Percentiles rank a stretch among this genome's conserved stretches.
Evolutionary conservation across 345 rosid species (phyloP).

Genomic region (Citrus maxima): DNA sequence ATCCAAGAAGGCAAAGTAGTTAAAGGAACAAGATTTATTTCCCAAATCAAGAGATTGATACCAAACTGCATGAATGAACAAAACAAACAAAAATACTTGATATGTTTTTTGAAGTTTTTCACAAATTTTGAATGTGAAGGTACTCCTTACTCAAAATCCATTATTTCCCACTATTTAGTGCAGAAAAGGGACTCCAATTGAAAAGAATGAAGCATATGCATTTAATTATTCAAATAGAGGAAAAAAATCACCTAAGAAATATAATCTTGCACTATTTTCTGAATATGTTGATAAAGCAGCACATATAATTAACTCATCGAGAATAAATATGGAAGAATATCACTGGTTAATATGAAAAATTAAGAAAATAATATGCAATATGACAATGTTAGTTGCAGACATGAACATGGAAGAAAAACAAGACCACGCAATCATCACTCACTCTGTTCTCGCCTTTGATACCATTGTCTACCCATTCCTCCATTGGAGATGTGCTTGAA

Average conservation of each 20-base stretch:
- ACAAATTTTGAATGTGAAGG: background rate
- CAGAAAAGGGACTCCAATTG: background rate
- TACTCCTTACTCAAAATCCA: background rate
- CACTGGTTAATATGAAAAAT: background rate
- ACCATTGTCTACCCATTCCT: conserved; percentile 35
- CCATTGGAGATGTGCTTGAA: conserved; percentile 37
- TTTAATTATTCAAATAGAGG: background rate
- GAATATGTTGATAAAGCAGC: background rate
- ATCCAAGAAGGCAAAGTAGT: background rate
- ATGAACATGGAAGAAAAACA: conserved; percentile 1
- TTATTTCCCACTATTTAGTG: background rate
- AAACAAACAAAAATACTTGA: background rate
- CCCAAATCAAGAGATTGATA: background rate
- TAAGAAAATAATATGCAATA: background rate
- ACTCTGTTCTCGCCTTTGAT: conserved; percentile 47
- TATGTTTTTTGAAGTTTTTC: background rate
- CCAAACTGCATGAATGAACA: background rate
- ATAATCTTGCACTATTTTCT: background rate
- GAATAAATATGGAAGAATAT: background rate
- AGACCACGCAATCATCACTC: conserved; percentile 17
- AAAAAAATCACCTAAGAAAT: background rate
- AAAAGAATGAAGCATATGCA: background rate
- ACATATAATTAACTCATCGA: background rate
- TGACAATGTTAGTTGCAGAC: background rate
- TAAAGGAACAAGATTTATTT: background rate